Evolutionary conservation across 495 filamentous ascomycete species (phyloP).

Genomic region (Tuber magnatum): DNA sequence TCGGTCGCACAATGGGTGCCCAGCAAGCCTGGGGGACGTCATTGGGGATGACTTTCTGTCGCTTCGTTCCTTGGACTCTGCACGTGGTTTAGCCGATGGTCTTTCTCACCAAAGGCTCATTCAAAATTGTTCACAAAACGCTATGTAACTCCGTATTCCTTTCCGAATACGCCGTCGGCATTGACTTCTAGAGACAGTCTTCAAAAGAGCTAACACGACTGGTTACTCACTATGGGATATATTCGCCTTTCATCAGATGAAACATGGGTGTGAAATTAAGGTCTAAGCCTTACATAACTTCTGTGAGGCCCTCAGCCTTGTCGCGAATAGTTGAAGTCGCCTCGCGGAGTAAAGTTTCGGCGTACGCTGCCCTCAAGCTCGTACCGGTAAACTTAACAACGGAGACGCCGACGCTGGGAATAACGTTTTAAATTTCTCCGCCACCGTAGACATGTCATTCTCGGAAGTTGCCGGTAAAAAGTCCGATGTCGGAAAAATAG

Average conservation of each 20-base stretch:
- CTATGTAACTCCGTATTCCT: neutral
- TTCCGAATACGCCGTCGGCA: neutral
- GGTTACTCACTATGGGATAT: neutral
- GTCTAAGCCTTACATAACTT: neutral
- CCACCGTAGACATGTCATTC: neutral
- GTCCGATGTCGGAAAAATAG: neutral
- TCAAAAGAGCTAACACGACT: neutral
- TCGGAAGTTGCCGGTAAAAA: neutral
- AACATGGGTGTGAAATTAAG: neutral
- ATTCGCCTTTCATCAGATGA: neutral
- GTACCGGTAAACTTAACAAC: neutral
- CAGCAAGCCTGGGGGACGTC: constrained; percentile 26
- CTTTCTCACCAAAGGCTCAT: neutral
- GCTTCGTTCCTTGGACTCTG: constrained; percentile 22
- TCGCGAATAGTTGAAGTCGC: neutral
- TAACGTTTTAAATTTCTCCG: neutral
- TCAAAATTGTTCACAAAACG: neutral
- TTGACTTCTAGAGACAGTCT: neutral
- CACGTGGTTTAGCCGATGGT: constrained; percentile 31
- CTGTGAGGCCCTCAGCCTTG: neutral
- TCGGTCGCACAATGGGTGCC: constrained; percentile 28
- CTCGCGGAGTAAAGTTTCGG: constrained; percentile 1
- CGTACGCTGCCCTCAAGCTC: neutral
- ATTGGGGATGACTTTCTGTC: constrained; percentile 11
- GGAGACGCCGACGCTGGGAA: neutral